Conservation (phyloP, 2,329 filamentous ascomycete species). For the Malbranchea zuffiana region DNA sequence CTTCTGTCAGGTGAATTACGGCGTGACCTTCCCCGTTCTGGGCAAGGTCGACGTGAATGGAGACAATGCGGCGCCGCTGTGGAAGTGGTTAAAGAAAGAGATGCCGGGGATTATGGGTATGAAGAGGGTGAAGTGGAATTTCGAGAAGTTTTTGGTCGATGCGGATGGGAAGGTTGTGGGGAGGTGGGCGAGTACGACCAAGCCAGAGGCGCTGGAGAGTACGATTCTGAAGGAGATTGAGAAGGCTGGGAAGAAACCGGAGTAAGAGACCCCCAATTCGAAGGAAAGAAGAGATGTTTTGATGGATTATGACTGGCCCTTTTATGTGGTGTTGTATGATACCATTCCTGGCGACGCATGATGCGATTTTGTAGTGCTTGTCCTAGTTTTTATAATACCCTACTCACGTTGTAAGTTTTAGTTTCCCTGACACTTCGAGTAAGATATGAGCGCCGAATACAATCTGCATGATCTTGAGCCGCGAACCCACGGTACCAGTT, state of each 20-base stretch:
- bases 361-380: too few species aligned
- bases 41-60: conserved; percentile 94
- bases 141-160: conserved; percentile 93
- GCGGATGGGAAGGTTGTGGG: conserved; percentile 75
- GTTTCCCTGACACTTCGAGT: too few species aligned
- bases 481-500: too few species aligned
- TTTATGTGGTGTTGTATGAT: too few species aligned
- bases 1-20: conserved; percentile 90
- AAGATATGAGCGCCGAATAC: too few species aligned
- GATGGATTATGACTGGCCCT: too few species aligned
- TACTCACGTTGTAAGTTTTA: too few species aligned
- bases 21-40: conserved; percentile 81
- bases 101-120: conserved; percentile 77
- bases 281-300: too few species aligned
- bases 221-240: conserved; percentile 64
- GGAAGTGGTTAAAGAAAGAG: conserved; percentile 58
- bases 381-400: too few species aligned
- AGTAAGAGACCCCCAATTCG: too few species aligned
- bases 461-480: too few species aligned
- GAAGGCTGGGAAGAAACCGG: conserved; percentile 30
- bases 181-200: conserved; percentile 78
- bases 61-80: conserved; percentile 65
- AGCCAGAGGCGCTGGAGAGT: conserved; percentile 69
- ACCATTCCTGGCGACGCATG: too few species aligned
- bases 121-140: conserved; percentile 97